phyloP scores from a whole-genome alignment of 2,329 filamentous ascomycete genomes.

The Monosporascus sp. region DNA sequence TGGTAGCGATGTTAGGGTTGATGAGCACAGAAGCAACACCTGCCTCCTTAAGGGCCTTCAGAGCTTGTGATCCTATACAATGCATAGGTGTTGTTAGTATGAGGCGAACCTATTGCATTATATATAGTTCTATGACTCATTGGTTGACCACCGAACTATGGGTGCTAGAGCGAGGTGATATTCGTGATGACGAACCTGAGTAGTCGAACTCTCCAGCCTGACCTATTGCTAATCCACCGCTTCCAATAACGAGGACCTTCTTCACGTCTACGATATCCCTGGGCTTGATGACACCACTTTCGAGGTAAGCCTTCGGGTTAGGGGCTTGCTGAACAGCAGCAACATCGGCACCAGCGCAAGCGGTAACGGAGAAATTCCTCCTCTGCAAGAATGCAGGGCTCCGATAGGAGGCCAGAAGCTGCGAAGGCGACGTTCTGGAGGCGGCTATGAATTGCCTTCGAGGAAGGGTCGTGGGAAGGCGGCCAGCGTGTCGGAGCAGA shows the following conservation, averaged over 20 bases:
- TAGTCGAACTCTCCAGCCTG: conserved; percentile 99
- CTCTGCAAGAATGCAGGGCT: conserved; percentile 36
- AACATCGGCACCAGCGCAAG: conserved; percentile 32
- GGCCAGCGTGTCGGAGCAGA: conserved; percentile 50
- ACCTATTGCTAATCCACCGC: conserved; percentile 91
- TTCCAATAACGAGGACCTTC: conserved; percentile 95
- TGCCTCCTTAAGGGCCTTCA: conserved; percentile 95
- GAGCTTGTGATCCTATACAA: conserved; percentile 76
- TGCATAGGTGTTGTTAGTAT: conserved; percentile 15
- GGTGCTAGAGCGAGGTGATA: background rate
- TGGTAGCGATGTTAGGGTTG: conserved; percentile 97
- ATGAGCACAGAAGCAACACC: conserved; percentile 87
- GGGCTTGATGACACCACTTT: conserved; percentile 80
- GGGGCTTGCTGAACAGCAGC: conserved; percentile 62
- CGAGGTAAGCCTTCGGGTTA: conserved; percentile 79
- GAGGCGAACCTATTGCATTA: background rate
- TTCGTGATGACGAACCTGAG: conserved; percentile 64
- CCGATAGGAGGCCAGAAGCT: conserved; percentile 28
- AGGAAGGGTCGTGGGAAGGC: conserved; percentile 39
- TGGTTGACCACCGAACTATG: conserved; percentile 12
- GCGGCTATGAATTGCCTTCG: conserved; percentile 39
- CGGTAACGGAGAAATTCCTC: conserved; percentile 43
- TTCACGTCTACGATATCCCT: conserved; percentile 81
- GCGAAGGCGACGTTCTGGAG: conserved; percentile 29
- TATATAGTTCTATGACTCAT: conserved; percentile 13